These are phyloP conservation scores for Mytilinidion resinicola DNA, from an alignment of 495 filamentous ascomycete genomes.

Conservation along the genomic window DNA sequence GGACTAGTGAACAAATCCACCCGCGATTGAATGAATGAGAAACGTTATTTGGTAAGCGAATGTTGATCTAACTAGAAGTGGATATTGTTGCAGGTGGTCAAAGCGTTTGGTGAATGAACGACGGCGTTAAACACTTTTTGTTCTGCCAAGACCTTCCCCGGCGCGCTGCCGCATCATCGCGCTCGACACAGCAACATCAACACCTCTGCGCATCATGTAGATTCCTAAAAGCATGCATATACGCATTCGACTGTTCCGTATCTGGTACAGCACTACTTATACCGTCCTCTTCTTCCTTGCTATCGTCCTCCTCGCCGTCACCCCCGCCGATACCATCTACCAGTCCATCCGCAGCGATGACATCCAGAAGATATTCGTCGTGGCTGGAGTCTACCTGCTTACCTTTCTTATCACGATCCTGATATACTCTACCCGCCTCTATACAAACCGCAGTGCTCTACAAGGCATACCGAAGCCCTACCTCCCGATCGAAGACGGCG, in stretches of 20 bases:
- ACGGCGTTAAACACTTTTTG: too few species aligned
- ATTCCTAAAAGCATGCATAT: slow-evolving; percentile 28
- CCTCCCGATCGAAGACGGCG: slow-evolving; percentile 75
- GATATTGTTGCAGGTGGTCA: too few species aligned
- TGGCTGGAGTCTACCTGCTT: slow-evolving; percentile 69
- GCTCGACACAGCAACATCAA: neutral
- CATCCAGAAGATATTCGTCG: slow-evolving; percentile 76
- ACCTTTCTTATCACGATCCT: slow-evolving; percentile 65
- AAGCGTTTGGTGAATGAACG: too few species aligned
- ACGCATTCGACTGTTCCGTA: slow-evolving; percentile 58
- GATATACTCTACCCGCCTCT: slow-evolving; percentile 83
- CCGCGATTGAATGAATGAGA: too few species aligned
- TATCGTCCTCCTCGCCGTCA: slow-evolving; percentile 66
- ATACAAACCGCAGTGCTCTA: slow-evolving; percentile 72
- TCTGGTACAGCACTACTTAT: slow-evolving; percentile 78
- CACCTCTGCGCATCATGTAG: slow-evolving; percentile 1
- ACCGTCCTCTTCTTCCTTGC: slow-evolving; percentile 68
- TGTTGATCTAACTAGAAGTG: too few species aligned
- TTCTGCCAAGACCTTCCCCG: too few species aligned
- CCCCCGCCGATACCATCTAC: slow-evolving; percentile 75
- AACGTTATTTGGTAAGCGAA: too few species aligned
- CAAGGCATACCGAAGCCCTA: slow-evolving; percentile 76
- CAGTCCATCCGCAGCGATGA: slow-evolving; percentile 60
- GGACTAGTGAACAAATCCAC: too few species aligned
- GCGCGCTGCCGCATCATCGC: too few species aligned